Evolutionary conservation across 768 basidiomycete genomes (phyloP), one percentile per base, ranked within the genome.

Genomic region (Leccinum truebloodii): DNA sequence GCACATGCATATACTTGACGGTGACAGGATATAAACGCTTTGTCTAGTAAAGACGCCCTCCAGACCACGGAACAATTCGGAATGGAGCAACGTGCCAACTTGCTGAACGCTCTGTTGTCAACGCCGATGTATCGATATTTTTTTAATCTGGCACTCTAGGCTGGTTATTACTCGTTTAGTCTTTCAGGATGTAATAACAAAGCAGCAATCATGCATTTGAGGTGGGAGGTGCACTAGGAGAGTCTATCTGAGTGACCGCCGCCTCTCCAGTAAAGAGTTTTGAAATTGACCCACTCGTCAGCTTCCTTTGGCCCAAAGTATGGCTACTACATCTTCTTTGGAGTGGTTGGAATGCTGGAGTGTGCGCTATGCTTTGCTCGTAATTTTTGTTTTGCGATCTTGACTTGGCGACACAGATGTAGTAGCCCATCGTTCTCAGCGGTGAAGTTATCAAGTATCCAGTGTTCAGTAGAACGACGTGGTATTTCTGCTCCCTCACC

Each of bases 271-370:
- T 50, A 80, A 69, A 24, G 75, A 68, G 54, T 81, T 78, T 37
- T 74, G 58, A 77, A 80, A 55, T 62, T 65, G 22, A 81, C 80
- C 83, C 83, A 84, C 60, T 84, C 80, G 60, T 82, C 80, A 48
- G 74, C 71, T 12, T 59, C 60, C 7, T 54, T 32, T 6, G 61
- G 65, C 26, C 70, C 69, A 16, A 65, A 60, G 72, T 63, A 65
- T 68, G 56, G 28, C 54, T 28, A 28, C 28, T 28, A 95, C 39
- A 77, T 94, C 56, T 98, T 97, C 76, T 84, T 90, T 64, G 94
- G 93, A 53, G 92, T 98, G 52, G 86, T 95, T 46, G 95, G 95
- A 51, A 96, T 98, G 82, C 86, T 99, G 63, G 97, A 99, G 82
- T 99, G 95, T 96, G 63, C 59, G 92, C 77, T 12, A n/a, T 34